Conservation (phyloP, 495 filamentous ascomycete species). For the Aspergillus steynii region DNA sequence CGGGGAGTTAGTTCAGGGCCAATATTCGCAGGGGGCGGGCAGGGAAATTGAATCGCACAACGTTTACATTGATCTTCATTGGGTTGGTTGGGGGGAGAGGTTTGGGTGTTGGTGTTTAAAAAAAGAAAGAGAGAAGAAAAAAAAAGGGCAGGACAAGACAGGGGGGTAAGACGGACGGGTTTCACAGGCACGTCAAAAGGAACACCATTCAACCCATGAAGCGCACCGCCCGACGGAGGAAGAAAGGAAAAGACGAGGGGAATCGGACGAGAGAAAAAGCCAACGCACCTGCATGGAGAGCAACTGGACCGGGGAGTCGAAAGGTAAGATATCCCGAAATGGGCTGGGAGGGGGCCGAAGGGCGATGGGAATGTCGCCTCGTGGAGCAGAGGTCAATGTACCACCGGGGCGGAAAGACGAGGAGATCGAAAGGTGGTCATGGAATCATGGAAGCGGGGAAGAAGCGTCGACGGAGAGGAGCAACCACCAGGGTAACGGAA, state of each 20-base stretch:
- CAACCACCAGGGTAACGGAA: constrained; percentile 18
- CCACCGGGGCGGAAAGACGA: constrained; percentile 35
- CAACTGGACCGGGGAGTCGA: constrained; percentile 32
- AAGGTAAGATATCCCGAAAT: constrained; percentile 26
- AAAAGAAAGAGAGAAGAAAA: constrained; percentile 1
- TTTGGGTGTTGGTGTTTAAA: background rate
- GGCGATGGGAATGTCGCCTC: constrained; percentile 23
- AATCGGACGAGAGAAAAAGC: constrained; percentile 11
- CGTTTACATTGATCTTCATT: background rate
- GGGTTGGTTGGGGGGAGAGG: background rate
- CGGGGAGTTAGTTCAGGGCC: constrained; percentile 10
- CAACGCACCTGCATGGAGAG: constrained; percentile 47
- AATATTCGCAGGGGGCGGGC: background rate
- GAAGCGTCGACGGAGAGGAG: constrained; percentile 21
- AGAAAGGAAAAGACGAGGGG: constrained; percentile 3
- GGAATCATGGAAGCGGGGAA: constrained; percentile 48
- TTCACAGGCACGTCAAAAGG: background rate
- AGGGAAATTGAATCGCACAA: background rate
- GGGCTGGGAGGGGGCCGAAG: constrained; percentile 26
- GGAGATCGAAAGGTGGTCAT: constrained; percentile 30
- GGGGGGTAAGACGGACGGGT: background rate
- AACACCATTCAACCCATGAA: background rate
- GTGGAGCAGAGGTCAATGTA: constrained; percentile 40
- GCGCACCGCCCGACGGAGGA: background rate
- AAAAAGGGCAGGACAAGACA: background rate